phyloP scores from a whole-genome alignment of 1,284 basidiomycete species.

The Tetrapyrgos nigripes region DNA sequence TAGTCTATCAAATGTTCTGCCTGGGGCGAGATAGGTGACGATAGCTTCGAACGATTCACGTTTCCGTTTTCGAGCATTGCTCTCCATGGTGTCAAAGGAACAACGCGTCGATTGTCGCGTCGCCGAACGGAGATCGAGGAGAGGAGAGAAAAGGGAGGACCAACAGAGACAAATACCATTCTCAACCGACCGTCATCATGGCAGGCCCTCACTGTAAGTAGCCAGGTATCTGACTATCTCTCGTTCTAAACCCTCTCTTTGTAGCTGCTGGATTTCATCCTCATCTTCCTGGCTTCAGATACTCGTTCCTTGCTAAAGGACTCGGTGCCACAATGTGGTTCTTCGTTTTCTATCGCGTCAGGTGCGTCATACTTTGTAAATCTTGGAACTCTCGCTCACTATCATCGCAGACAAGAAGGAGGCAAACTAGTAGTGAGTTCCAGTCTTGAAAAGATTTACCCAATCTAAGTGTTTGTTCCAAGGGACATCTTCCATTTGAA shows the following conservation, averaged over 20 bases:
- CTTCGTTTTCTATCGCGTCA: constrained; percentile 94
- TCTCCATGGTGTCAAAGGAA: constrained; percentile 26
- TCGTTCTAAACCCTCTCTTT: constrained; percentile 8
- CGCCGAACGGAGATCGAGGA: neutral
- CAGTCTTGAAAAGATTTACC: neutral
- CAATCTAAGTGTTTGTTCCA: constrained; percentile 25
- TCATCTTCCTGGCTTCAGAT: constrained; percentile 79
- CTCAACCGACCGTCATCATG: constrained; percentile 5
- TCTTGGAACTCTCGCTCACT: constrained; percentile 4
- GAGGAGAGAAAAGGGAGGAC: neutral
- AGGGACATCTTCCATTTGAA: constrained; percentile 65
- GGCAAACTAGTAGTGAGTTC: constrained; percentile 69
- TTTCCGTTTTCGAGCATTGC: constrained; percentile 52
- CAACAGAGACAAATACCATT: constrained; percentile 8
- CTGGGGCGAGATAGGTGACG: constrained; percentile 59
- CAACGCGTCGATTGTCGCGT: constrained; percentile 18
- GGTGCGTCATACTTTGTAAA: constrained; percentile 59
- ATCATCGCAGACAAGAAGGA: constrained; percentile 66
- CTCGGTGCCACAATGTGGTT: constrained; percentile 96
- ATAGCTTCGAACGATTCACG: constrained; percentile 51
- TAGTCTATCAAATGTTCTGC: constrained; percentile 65
- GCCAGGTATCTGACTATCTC: constrained; percentile 3
- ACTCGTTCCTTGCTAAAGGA: constrained; percentile 83
- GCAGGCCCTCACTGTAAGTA: constrained; percentile 24
- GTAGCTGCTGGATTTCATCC: constrained; percentile 82